Base-by-base conservation (phyloP, 768 basidiomycete species). In the Lyophyllum shimeji region DNA sequence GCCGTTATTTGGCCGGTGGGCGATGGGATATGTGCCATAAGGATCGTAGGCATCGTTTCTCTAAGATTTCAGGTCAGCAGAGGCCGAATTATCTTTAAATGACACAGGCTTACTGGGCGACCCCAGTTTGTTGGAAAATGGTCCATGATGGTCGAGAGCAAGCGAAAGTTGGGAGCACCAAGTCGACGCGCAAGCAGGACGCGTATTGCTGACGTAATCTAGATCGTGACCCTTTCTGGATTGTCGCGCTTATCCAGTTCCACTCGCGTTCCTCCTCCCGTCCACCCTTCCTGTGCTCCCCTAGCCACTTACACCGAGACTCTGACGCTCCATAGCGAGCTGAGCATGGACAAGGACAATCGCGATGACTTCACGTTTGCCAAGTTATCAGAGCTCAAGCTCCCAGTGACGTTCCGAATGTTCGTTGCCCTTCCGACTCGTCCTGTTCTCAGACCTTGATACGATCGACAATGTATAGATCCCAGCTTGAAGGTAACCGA, bases 281-380 rank as follows among this genome's bases (percentile, higher is more conserved):
- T 7, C 13, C 21, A 2, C 24, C 18, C 48, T 24, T 34, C 13
- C 18, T 11, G 1, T 25, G 13, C 24, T 40, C 17, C 11, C 46
- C 23, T 29, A n/a, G n/a, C n/a, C n/a, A 23, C 31, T 3, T 24
- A 13, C 34, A 23, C 45, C 17, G 7, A 17, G 34, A 6, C 11
- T 37, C 15, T 6, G 12, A n/a, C 34, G 34, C n/a, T 42, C 21
- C 21, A 34, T 48, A 24, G 29, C 53, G 45, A 24, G 49, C 11
- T 7, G 23, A 55, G 13, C 0, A 81, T 82, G 80, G 80, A 82
- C 64, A 81, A 80, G 59, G 80, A 81, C 64, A 75, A 84, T 65
- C 79, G 89, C 33, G 90, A 94, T 63, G 94, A 97, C 69, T 93
- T 95, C 64, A 94, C 93, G 2, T 97, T 96, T 67, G 95, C 93